Evolutionary conservation across 352 stramenopile genomes (phyloP), one percentile per base, ranked within the genome.

Genomic region (Thalassiosira gravida): DNA sequence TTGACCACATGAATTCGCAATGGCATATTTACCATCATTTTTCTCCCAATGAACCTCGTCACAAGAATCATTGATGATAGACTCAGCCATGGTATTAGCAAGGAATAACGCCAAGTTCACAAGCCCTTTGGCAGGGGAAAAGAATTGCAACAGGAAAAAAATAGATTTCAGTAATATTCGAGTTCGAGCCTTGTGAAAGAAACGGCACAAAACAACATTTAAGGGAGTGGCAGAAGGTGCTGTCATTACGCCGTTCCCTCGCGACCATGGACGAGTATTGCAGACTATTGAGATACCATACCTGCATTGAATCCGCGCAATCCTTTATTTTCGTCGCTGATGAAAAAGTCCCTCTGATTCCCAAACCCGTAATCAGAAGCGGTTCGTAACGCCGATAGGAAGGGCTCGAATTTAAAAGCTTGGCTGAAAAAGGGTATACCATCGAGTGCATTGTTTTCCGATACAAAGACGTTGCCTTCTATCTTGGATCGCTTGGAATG

Each of bases 61-160:
- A 32, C 72, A 86, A 63, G 75, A 78, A 59, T 87, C 72, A 46
- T 85, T 83, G 30, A 76, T 62, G 49, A 89, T 89, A 11, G 82
- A 83, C 50, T 90, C 79, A 29, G 87, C 80, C 75, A 80, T 85
- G 11, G 64, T 70, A 24, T 86, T 74, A 3, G 74, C 74, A 6
- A 87, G 57, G 20, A 78, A 82, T 9, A 57, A 47, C 13, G 67
- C 67, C 39, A 75, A 61, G 25, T 75, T 75, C 1, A 75, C 67
- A 39, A 75, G 47, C 14, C 67, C 67, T 16, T 75, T 59, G 6
- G 50, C 11, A 46, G 74, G 49, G 5, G 75, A 83, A 52, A n/a
- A n/a, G n/a, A n/a, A n/a, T n/a, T n/a, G n/a, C n/a, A n/a, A n/a
- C n/a, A n/a, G n/a, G n/a, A n/a, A n/a, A 39, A 39, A 39, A 5